A percentile compares a stretch with the other conserved stretches of the same genome.
phyloP scores from a whole-genome alignment of 192 early-diverging fungal genomes.

The Podila clonocystis region DNA sequence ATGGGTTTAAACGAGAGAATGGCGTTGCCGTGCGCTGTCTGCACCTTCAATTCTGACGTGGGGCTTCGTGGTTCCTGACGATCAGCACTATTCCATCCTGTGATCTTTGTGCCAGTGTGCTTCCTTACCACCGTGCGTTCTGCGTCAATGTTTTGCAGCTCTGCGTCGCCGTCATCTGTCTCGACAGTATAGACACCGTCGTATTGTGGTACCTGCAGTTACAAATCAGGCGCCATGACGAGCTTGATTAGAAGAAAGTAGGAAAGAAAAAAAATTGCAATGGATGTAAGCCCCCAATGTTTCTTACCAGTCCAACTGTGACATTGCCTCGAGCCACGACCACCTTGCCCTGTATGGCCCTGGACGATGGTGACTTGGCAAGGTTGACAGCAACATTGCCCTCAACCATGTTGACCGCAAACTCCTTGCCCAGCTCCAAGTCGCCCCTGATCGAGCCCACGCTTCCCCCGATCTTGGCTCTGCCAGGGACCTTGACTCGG shows the following conservation, averaged over 20 bases:
- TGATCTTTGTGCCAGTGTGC: not conserved
- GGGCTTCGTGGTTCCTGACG: not conserved
- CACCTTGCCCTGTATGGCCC: slow-evolving; percentile 7
- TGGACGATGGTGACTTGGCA: not conserved
- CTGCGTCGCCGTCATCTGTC: not conserved
- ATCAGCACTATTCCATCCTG: slow-evolving; percentile 1
- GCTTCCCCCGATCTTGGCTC: not conserved
- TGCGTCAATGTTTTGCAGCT: not conserved
- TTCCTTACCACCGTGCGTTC: not conserved
- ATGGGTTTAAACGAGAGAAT: slow-evolving; percentile 8
- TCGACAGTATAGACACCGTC: not conserved
- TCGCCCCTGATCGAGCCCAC: slow-evolving; percentile 4
- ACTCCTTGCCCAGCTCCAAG: slow-evolving; percentile 7
- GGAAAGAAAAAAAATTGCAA: not conserved
- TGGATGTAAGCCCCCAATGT: too few species aligned
- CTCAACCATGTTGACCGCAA: slow-evolving; percentile 9
- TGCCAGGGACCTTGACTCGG: not conserved
- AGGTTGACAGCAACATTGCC: slow-evolving; percentile 16
- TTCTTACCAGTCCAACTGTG: slow-evolving; percentile 17
- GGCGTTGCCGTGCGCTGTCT: not conserved
- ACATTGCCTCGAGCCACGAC: not conserved
- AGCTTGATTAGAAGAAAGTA: not conserved
- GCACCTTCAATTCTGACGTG: not conserved
- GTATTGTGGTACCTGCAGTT: not conserved
- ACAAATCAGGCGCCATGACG: not conserved